Base-by-base conservation (phyloP, 169 alveolate species). In the Babesia bovis region DNA sequence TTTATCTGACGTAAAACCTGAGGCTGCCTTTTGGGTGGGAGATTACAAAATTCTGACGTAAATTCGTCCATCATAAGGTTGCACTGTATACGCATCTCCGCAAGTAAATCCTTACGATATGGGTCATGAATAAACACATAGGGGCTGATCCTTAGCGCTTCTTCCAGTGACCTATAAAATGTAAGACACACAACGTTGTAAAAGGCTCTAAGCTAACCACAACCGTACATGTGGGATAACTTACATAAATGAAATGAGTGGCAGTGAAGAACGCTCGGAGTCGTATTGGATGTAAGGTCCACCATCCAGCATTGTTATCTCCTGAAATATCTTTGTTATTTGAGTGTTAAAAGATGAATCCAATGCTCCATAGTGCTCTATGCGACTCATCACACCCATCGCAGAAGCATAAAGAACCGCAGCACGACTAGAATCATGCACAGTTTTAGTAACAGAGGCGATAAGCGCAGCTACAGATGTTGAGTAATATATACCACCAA, bases 391-490 rank as follows among this genome's bases (percentile, higher is more conserved):
- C 28, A 52, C 19, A 51, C 53, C 72, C 35, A 76, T 50, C 0
- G 82, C 59, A 23, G 82, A 52, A 13, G 87, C 87, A 41, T 65
- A 78, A 19, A 78, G 32, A 21, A 78, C 61, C 35, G 77, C 77
- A n/a, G 87, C 87, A 28, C 73, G 68, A 57, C 73, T 67, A 19
- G 82, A 49, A 53, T 78, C 87, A 36, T 78, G 76, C n/a, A 51
- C 57, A 3, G 70, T 52, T 40, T 78, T 59, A 19, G 77, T 58
- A 40, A 78, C 45, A 38, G 74, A 69, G 47, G 65, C 82, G 65
- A 78, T 53, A 21, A 70, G 7, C 28, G 75, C 10, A 17, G 87
- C 57, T 5, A 60, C 65, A 5, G 87, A 53, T 33, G 63, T 55
- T 17, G 63, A 32, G 17, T 13, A 23, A 33, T 78, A 78, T n/a